Base-by-base conservation (phyloP, 176 grass and related monocot genomes). In the Poa annua region DNA sequence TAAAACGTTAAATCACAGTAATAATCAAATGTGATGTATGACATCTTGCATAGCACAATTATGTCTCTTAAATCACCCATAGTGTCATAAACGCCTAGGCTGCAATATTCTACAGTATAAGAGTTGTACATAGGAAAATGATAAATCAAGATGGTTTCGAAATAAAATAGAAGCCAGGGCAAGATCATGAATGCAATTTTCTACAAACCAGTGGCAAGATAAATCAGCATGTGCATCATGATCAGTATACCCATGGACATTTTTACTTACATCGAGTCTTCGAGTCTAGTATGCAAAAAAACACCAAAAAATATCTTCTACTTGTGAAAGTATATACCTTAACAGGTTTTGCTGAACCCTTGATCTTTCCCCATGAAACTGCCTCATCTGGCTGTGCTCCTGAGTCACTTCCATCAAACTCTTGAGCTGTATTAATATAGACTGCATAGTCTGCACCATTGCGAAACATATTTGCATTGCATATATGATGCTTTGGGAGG, bases 321-420 rank as follows among this genome's bases (percentile, higher is more conserved):
- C 13, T 71, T 45, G 2, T 62, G 6, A 62, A 77, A 7, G 16
- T 70, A 34, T 56, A 66, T 85, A 98, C 96, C 89, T 98, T 95
- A 16, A 95, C 80, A 74, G 89, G 84, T 83, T 95, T 95, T 10
- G 96, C 96, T 87, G 92, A 93, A 51, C 90, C 92, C 85, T 95
- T 98, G 55, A 98, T 98, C 80, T 98, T 98, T 80, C 92, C 92
- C 96, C 96, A 95, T 86, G 96, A 98, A 76, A 98, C 91, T 38
- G 96, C 96, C 77, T 98, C 96, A 35, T 98, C 96, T 69, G 96
- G 96, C 25, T 65, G 88, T 35, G 96, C 96, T 41, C 96, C 96
- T 24, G 96, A 98, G 71, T 98, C 96, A 83, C 96, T 98, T 53
- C 96, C 96, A 90, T 98, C 96, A 83, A 95, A 98, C 72, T 98